These are phyloP conservation scores for Thalia dealbata DNA, from an alignment of 176 grass and related monocot genomes.

Conservation along the genomic window DNA sequence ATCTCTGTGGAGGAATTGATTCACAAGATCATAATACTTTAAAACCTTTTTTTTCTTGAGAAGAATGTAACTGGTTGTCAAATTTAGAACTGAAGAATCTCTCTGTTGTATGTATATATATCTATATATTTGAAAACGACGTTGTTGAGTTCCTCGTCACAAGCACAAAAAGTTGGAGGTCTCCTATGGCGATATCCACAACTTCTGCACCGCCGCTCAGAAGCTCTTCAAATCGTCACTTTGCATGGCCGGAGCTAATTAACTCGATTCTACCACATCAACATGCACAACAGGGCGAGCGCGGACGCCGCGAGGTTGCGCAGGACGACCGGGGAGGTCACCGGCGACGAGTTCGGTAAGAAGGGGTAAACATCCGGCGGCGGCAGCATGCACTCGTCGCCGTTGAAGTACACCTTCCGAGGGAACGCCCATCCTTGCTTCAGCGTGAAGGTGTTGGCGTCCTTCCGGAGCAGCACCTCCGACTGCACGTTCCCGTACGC, in stretches of 20 bases:
- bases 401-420: slow-evolving; percentile 19
- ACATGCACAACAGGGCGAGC: neutral
- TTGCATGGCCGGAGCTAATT: neutral
- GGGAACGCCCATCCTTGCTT: slow-evolving; percentile 27
- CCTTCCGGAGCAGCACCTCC: slow-evolving; percentile 13
- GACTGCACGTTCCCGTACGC: slow-evolving; percentile 16
- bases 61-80: too few species aligned
- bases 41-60: too few species aligned
- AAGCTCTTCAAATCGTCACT: neutral
- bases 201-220: neutral
- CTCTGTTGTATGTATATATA: neutral
- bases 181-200: neutral
- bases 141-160: neutral
- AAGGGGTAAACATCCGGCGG: slow-evolving; percentile 9
- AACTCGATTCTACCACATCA: neutral
- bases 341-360: slow-evolving; percentile 8
- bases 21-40: too few species aligned
- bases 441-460: slow-evolving; percentile 8
- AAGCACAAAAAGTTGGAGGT: neutral
- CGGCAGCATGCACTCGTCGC: slow-evolving; percentile 17
- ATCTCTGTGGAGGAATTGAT: too few species aligned
- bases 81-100: neutral
- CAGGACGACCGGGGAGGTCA: neutral
- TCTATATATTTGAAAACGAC: neutral
- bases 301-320: neutral